Conservation (phyloP, 2,329 filamentous ascomycete species). For the Sporothrix curviconia region DNA sequence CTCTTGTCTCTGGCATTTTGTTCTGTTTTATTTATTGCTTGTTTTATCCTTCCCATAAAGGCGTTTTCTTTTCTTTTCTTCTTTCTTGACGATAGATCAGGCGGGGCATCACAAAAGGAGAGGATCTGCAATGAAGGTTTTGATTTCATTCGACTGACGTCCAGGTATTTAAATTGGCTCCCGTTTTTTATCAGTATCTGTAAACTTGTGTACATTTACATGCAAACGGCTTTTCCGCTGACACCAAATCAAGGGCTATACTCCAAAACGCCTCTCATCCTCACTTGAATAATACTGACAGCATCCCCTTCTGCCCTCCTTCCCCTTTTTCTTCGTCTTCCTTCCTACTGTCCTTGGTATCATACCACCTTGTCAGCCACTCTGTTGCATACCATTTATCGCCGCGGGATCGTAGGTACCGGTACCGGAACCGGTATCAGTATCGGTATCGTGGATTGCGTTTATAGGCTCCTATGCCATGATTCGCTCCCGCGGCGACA, state of each 20-base stretch:
- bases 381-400: too few species aligned
- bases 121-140: not conserved
- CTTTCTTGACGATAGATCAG: not conserved
- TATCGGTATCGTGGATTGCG: not conserved
- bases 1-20: too few species aligned
- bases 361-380: not conserved
- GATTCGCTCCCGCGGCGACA: conserved; percentile 24
- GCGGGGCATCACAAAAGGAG: not conserved
- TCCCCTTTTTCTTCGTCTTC: not conserved
- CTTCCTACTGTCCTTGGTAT: conserved; percentile 14
- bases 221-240: too few species aligned
- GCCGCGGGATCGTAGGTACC: too few species aligned
- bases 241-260: too few species aligned
- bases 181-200: too few species aligned
- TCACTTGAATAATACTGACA: not conserved
- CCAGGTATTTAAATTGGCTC: too few species aligned
- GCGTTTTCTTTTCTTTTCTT: not conserved
- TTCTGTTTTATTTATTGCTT: too few species aligned
- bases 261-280: not conserved
- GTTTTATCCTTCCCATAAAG: not conserved
- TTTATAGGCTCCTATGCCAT: conserved; percentile 19
- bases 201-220: too few species aligned
- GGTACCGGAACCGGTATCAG: too few species aligned
- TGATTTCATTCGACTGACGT: too few species aligned
- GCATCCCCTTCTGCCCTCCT: not conserved